Evolutionary conservation across 306 rosid genomes (phyloP), one percentile per base, ranked within the genome.

Genomic region (Castanospermum australe): DNA sequence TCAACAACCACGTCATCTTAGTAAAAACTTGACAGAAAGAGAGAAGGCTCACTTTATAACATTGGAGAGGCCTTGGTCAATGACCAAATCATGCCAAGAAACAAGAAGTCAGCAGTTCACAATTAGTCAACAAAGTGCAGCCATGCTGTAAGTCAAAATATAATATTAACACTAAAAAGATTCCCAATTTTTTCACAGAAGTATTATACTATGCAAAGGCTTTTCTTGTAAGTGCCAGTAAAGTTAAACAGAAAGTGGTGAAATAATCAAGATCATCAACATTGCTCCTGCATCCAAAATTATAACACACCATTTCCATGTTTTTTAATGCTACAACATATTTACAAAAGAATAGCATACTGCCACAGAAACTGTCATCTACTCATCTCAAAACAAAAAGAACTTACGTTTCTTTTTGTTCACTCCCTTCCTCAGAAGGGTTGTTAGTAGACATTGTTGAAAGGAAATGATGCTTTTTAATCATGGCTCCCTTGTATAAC

Each of bases 351-450:
- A 44, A 67, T 24, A 13, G 30, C 20, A 61, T 44, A 56, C 28
- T 77, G 38, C 50, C 39, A 65, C n/a, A 50, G 32, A 38, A 45
- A 63, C 8, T 20, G 73, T 75, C 33, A 69, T 4, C 13, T 13
- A 9, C 56, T 9, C n/a, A 55, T 79, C 67, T 82, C 75, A 71
- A 82, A 64, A 65, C 0, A 75, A 24, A 56, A 80, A 66, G 25
- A 67, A 78, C 90, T 81, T 81, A 87, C 90, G 76, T 84, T 74
- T 82, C 60, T 12, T 68, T 18, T 33, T 73, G 30, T 64, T 81
- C 82, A 39, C 71, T 69, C 41, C 75, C 80, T 33, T 60, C 79
- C 72, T 73, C 74, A 30, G 86, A 42, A 30, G 87, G 13, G 79
- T 76, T 67, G 73, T 77, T 55, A n/a, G 81, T 54, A 13, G 81